These are phyloP conservation scores for Acacia acuminata DNA, from an alignment of 306 rosid species.

Conservation along the genomic window DNA sequence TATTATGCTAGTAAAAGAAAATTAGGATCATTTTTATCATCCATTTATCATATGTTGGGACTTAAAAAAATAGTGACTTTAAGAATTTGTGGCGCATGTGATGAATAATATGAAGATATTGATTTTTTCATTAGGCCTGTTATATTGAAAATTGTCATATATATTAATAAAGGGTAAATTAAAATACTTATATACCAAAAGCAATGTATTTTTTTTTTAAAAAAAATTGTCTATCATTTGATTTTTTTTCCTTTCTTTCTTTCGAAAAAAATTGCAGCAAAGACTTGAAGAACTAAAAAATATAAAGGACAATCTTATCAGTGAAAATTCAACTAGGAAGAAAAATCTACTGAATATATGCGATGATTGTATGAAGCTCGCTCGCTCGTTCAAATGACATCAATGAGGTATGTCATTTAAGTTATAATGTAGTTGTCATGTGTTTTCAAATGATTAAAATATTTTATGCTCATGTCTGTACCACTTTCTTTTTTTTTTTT, in stretches of 20 bases:
- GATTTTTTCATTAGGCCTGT: neutral
- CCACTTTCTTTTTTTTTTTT: neutral
- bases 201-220: neutral
- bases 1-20: no score
- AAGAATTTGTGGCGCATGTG: neutral
- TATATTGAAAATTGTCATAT: neutral
- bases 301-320: neutral
- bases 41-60: neutral
- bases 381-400: neutral
- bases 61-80: neutral
- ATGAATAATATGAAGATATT: neutral
- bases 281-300: neutral
- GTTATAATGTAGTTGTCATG: neutral
- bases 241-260: no score
- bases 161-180: neutral
- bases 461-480: no score
- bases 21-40: no score
- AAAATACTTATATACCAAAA: neutral
- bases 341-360: neutral
- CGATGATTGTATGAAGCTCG: neutral
- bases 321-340: neutral
- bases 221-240: neutral
- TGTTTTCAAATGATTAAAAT: no score
- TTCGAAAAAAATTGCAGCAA: neutral
- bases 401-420: neutral